phyloP scores from a whole-genome alignment of 108 stramenopile species.

The Nannochloropsis gaditana region DNA sequence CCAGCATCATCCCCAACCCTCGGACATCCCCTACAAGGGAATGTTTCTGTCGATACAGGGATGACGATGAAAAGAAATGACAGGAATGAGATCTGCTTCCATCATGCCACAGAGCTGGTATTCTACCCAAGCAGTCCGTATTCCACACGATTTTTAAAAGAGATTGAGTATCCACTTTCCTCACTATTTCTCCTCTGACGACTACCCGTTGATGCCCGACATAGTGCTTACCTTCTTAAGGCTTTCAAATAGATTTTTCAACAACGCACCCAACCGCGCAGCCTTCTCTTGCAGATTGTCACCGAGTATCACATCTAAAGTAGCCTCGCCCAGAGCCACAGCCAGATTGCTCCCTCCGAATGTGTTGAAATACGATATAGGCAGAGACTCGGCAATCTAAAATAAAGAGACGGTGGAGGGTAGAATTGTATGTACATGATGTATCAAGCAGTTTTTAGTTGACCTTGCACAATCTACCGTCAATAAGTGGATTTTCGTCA shows the following conservation, averaged over 20 bases:
- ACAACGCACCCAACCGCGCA: slow-evolving; percentile 39
- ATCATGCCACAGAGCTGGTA: too few relatives aligned
- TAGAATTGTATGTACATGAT: background rate
- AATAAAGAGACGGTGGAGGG: background rate
- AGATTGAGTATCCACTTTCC: too few relatives aligned
- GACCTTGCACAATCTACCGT: too few relatives aligned
- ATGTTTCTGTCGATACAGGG: background rate
- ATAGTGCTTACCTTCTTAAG: background rate
- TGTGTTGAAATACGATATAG: slow-evolving; percentile 77
- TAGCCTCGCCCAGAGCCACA: slow-evolving; percentile 60
- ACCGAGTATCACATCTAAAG: slow-evolving; percentile 67
- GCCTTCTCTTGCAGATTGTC: slow-evolving; percentile 75
- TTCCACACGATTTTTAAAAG: too few relatives aligned
- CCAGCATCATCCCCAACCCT: slow-evolving; percentile 85
- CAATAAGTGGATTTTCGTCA: too few relatives aligned
- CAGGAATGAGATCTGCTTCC: too few relatives aligned
- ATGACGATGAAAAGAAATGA: too few relatives aligned
- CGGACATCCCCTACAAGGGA: slow-evolving; percentile 76
- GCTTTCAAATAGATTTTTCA: background rate
- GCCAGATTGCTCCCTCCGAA: slow-evolving; percentile 86
- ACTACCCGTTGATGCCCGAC: too few relatives aligned
- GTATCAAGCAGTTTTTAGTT: too few relatives aligned
- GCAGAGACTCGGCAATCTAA: background rate
- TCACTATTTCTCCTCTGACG: too few relatives aligned
- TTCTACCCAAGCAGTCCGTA: too few relatives aligned